Evolutionary conservation across 1,139 yeast species (phyloP).

Genomic region (Blastobotrys ciferrii): DNA sequence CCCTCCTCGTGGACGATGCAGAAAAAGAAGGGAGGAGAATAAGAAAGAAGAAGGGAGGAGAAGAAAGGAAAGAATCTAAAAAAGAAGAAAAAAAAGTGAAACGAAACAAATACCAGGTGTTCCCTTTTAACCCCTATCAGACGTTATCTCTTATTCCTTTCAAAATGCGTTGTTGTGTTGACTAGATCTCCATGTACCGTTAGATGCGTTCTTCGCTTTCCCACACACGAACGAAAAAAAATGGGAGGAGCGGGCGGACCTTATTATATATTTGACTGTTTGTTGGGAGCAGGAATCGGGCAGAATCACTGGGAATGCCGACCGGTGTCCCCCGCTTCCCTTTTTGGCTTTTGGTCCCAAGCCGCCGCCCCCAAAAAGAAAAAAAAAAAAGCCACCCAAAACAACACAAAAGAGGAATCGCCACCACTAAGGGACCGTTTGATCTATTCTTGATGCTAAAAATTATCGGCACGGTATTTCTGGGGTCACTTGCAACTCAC

Average conservation of each 20-base stretch:
- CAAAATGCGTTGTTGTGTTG: background rate
- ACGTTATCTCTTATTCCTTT: background rate
- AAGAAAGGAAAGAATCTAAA: background rate
- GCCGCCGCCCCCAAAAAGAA: background rate
- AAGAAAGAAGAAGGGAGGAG: background rate
- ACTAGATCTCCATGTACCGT: background rate
- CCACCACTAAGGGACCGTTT: background rate
- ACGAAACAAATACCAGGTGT: background rate
- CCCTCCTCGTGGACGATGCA: too few species aligned
- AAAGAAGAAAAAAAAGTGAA: background rate
- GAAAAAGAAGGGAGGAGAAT: background rate
- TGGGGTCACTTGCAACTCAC: conserved; percentile 4
- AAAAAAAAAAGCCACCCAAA: background rate
- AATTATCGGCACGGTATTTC: conserved; percentile 7
- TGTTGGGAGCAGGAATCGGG: background rate
- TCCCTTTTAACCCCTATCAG: background rate
- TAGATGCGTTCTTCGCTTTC: background rate
- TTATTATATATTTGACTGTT: too few species aligned
- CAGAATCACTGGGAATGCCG: background rate
- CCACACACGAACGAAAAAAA: background rate
- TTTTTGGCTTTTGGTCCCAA: background rate
- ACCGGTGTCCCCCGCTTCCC: conserved; percentile 1
- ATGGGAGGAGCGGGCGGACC: background rate
- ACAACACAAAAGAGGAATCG: background rate
- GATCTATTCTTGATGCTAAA: conserved; percentile 3